Evolutionary conservation across 352 stramenopile genomes (phyloP), one percentile per base, ranked within the genome.

Genomic region (Phytophthora sansomeana): DNA sequence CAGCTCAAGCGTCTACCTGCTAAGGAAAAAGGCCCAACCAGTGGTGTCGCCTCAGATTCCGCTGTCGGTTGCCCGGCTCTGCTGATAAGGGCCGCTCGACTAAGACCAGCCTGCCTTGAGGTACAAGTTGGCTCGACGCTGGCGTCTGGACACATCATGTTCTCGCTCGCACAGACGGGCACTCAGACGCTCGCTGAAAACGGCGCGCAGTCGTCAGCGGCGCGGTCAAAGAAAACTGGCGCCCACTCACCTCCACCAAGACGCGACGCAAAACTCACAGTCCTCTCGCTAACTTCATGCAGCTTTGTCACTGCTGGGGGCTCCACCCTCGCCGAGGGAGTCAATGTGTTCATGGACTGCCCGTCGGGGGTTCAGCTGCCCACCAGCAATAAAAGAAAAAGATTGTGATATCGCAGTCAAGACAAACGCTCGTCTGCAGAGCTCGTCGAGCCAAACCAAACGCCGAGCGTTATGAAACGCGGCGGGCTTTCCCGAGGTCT

Each of bases 61-160:
- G n/a, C n/a, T n/a, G n/a, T n/a, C n/a, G n/a, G n/a, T n/a, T n/a
- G n/a, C n/a, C n/a, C n/a, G n/a, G n/a, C n/a, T n/a, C n/a, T n/a
- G n/a, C n/a, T n/a, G n/a, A n/a, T n/a, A n/a, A n/a, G n/a, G n/a
- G n/a, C n/a, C n/a, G 33, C 6, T 51, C 24, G 32, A 49, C 44
- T 57, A 32, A 35, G 57, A 39, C 33, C 35, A 51, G 56, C 41
- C 5, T 3, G 19, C 42, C 6, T 56, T 62, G 51, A 63, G 52
- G 26, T 13, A 39, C 19, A 30, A 21, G 19, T 47, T 21, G 6
- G 42, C n/a, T n/a, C n/a, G n/a, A n/a, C n/a, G n/a, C n/a, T n/a
- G n/a, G n/a, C n/a, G n/a, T n/a, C 63, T 72, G 63, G 24, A 65
- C 63, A 72, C 49, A 72, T 72, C 57, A 72, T 66, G 49, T 58